These are phyloP conservation scores for Globisporangium emineosum DNA, from an alignment of 352 stramenopile genomes.

Conservation along the genomic window DNA sequence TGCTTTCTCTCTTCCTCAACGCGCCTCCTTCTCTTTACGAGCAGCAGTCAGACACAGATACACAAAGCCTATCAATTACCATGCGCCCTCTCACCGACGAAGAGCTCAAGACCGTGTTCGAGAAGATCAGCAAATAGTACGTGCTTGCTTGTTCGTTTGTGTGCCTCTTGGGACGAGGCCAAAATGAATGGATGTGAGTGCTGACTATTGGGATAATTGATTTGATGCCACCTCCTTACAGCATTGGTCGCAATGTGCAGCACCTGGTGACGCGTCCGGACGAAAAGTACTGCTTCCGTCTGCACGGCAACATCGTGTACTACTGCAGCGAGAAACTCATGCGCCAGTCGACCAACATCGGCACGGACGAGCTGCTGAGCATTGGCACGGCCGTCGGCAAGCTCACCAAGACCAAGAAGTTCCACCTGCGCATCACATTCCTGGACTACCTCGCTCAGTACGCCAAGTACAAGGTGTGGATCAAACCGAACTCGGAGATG, in stretches of 20 bases:
- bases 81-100: slow-evolving; percentile 99
- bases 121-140: slow-evolving; percentile 98
- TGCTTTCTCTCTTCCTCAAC: not conserved
- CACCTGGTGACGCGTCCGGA: slow-evolving; percentile 96
- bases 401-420: slow-evolving; percentile 99
- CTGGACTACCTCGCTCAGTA: slow-evolving; percentile 99
- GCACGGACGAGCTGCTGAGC: slow-evolving; percentile 93
- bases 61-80: not conserved
- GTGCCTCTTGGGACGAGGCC: not conserved
- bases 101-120: slow-evolving; percentile 96
- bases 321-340: slow-evolving; percentile 97
- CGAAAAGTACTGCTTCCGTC: slow-evolving; percentile 97
- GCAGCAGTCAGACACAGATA: not conserved
- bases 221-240: slow-evolving; percentile 17
- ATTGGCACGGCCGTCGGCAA: slow-evolving; percentile 98
- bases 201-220: not conserved
- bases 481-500: slow-evolving; percentile 99
- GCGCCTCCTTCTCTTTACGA: not conserved
- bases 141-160: slow-evolving; percentile 15
- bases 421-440: slow-evolving; percentile 97
- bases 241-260: slow-evolving; percentile 96
- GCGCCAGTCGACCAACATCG: slow-evolving; percentile 94
- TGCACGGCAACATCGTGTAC: slow-evolving; percentile 97
- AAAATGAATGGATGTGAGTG: not conserved
- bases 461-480: slow-evolving; percentile 99